These are phyloP conservation scores for Coemansia sp. DNA, from an alignment of 192 early-diverging fungal genomes.

Conservation along the genomic window DNA sequence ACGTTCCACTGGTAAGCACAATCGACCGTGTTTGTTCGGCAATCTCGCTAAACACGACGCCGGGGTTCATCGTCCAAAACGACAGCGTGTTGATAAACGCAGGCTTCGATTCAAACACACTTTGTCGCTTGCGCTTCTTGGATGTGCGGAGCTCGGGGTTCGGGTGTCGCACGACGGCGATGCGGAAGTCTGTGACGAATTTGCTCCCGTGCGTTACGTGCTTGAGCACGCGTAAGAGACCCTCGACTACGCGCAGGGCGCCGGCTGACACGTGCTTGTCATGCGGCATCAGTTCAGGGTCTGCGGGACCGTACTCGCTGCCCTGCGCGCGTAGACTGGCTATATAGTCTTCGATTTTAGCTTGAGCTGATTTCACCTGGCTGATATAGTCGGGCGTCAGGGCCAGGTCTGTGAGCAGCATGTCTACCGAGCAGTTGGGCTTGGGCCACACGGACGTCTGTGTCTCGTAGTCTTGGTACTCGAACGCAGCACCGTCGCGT, in stretches of 20 bases:
- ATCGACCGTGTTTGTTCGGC: constrained; percentile 51
- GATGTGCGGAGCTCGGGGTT: constrained; percentile 8
- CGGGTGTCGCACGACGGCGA: constrained; percentile 23
- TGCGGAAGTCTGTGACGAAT: constrained; percentile 30
- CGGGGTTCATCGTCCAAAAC: constrained; percentile 45
- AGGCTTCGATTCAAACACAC: background rate
- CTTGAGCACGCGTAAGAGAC: constrained; percentile 31
- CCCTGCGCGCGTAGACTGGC: constrained; percentile 7
- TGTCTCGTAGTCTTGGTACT: constrained; percentile 36
- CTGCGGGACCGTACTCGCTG: background rate
- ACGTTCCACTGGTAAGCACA: constrained; percentile 64
- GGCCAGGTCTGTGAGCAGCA: constrained; percentile 12
- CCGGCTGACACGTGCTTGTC: constrained; percentile 17
- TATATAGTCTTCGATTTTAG: constrained; percentile 17
- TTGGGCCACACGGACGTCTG: constrained; percentile 44
- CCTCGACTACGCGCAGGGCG: constrained; percentile 21
- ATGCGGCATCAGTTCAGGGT: background rate
- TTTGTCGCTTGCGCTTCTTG: background rate
- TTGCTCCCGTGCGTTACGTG: background rate
- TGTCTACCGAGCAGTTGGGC: constrained; percentile 1
- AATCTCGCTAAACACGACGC: constrained; percentile 45
- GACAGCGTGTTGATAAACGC: constrained; percentile 26
- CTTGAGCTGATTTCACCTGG: constrained; percentile 1
- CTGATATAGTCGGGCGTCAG: constrained; percentile 15
- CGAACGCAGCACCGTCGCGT: constrained; percentile 15